Conservation (phyloP, 2,329 filamentous ascomycete genomes). For the Nannizzia gypsea region DNA sequence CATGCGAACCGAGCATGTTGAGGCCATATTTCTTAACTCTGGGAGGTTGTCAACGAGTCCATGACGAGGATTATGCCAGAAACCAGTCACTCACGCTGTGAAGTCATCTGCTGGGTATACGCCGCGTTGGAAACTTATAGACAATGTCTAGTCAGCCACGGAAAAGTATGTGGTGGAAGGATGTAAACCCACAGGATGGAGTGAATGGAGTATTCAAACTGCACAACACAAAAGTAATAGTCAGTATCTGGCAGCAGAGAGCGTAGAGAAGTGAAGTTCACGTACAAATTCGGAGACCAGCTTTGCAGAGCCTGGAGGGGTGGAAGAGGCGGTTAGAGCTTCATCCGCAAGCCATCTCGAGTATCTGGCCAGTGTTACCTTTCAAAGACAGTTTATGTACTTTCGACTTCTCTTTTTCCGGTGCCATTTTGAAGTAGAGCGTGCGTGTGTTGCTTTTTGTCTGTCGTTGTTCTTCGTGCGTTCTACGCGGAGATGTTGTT, state of each 20-base stretch:
- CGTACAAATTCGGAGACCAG: constrained; percentile 90
- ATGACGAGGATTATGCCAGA: neutral
- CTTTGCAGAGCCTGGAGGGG: constrained; percentile 54
- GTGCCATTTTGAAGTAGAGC: constrained; percentile 26
- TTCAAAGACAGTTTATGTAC: constrained; percentile 80
- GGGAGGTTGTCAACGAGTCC: constrained; percentile 8
- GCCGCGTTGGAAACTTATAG: constrained; percentile 63
- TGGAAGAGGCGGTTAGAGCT: neutral
- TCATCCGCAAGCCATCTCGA: neutral
- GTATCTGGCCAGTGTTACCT: constrained; percentile 20
- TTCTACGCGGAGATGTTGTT: neutral
- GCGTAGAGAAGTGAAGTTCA: constrained; percentile 16
- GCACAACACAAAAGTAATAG: constrained; percentile 45
- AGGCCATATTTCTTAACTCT: constrained; percentile 97
- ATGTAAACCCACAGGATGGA: constrained; percentile 65
- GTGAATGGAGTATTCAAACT: constrained; percentile 95
- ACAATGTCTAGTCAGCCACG: neutral
- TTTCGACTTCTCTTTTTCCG: constrained; percentile 61
- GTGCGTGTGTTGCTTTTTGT: neutral
- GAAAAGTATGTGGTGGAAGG: neutral
- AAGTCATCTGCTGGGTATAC: constrained; percentile 93
- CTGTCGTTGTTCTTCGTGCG: neutral
- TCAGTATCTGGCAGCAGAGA: neutral
- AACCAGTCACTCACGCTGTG: constrained; percentile 52
- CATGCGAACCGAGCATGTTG: constrained; percentile 68